These are phyloP conservation scores for Citrullus colocynthis DNA, from an alignment of 306 rosid genomes.

Conservation along the genomic window DNA sequence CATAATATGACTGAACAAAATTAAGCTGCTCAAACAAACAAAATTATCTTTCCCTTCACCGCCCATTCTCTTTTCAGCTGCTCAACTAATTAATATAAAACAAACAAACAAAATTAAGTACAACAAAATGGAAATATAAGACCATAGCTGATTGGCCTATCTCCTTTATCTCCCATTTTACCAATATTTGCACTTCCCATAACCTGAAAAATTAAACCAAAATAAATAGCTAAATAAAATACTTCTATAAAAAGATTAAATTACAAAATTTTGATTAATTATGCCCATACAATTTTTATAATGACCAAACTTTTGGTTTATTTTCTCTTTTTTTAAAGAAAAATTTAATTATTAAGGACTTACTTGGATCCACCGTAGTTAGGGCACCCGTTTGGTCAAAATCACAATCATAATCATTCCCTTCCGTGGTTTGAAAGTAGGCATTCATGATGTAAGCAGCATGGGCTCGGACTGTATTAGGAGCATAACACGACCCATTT, in stretches of 20 bases:
- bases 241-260: too few species aligned
- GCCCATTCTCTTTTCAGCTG: not conserved
- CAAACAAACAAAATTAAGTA: too few species aligned
- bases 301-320: too few species aligned
- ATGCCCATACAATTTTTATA: too few species aligned
- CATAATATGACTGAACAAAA: too few species aligned
- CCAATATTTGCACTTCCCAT: constrained; percentile 5
- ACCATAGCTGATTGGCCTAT: not conserved
- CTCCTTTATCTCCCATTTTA: not conserved
- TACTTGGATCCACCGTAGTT: constrained; percentile 28
- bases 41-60: not conserved
- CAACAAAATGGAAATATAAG: not conserved
- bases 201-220: not conserved
- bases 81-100: too few species aligned
- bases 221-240: too few species aligned
- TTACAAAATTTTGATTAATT: too few species aligned
- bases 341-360: not conserved
- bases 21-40: too few species aligned
- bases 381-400: constrained; percentile 22
- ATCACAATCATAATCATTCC: constrained; percentile 18
- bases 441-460: constrained; percentile 59
- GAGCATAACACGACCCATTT: constrained; percentile 27
- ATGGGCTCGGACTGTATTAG: constrained; percentile 47
- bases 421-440: constrained; percentile 31
- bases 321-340: too few species aligned